A percentile compares a stretch with the other conserved stretches of the same genome.
Evolutionary conservation across 1,139 yeast species (phyloP).

Genomic region (Blastobotrys proliferans): DNA sequence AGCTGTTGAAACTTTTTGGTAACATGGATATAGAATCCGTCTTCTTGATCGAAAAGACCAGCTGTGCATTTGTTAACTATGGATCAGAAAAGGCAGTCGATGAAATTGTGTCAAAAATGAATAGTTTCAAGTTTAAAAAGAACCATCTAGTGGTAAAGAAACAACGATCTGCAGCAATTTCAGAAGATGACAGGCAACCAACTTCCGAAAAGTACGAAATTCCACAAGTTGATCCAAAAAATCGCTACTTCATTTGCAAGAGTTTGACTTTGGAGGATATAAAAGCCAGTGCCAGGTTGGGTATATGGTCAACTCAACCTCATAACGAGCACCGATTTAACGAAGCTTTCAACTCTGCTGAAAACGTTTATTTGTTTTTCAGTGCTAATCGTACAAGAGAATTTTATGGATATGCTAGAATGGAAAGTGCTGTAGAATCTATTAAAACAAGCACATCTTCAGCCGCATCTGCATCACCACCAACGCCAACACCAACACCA

Average conservation of each 20-base stretch:
- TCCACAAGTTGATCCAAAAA: constrained; percentile 14
- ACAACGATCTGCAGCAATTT: constrained; percentile 6
- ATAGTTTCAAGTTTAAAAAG: constrained; percentile 27
- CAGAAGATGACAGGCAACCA: not conserved
- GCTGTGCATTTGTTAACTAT: constrained; percentile 42
- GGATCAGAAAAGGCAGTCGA: constrained; percentile 29
- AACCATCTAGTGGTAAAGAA: constrained; percentile 33
- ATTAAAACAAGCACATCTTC: no score
- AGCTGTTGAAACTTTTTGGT: constrained; percentile 36
- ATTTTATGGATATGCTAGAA: constrained; percentile 40
- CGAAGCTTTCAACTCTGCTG: constrained; percentile 33
- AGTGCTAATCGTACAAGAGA: constrained; percentile 40
- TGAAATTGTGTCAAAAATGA: constrained; percentile 25
- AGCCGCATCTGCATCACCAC: constrained; percentile 5
- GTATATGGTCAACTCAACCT: constrained; percentile 40
- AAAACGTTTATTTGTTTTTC: constrained; percentile 39
- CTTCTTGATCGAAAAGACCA: constrained; percentile 37
- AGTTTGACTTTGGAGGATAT: constrained; percentile 39
- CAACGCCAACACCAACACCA: not conserved
- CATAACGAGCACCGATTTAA: constrained; percentile 37
- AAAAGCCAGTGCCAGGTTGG: constrained; percentile 32
- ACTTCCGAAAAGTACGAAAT: constrained; percentile 6
- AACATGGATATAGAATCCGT: constrained; percentile 36
- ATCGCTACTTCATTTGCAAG: constrained; percentile 39
- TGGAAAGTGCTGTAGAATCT: constrained; percentile 33